Evolutionary conservation across 2,329 filamentous ascomycete species (phyloP).

Genomic region (Thielaviopsis musarum): DNA sequence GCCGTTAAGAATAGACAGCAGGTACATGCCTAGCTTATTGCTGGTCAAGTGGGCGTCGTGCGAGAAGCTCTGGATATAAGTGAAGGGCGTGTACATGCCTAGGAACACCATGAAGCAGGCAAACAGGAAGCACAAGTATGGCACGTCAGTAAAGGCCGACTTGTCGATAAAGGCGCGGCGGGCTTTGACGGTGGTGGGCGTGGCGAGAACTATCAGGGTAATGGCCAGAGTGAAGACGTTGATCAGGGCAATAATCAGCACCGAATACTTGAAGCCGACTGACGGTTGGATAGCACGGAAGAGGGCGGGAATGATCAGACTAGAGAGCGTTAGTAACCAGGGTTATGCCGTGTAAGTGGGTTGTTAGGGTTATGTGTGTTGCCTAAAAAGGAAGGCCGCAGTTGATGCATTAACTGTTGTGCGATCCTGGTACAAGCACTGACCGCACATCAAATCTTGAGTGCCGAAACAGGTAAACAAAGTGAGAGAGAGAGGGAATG

Average conservation of each 20-base stretch:
- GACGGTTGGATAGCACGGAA: conserved; percentile 18
- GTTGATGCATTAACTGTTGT: neutral
- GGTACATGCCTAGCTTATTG: conserved; percentile 24
- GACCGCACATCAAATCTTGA: too few relatives aligned
- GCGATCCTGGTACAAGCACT: neutral
- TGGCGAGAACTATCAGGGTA: conserved; percentile 17
- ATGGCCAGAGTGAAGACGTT: conserved; percentile 19
- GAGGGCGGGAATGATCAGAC: conserved; percentile 23
- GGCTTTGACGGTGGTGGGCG: conserved; percentile 13
- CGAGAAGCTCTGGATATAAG: conserved; percentile 29
- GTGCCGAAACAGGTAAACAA: neutral
- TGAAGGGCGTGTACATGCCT: conserved; percentile 24
- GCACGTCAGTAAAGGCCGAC: conserved; percentile 17
- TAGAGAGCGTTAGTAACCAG: neutral
- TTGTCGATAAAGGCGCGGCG: conserved; percentile 18
- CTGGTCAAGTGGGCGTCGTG: conserved; percentile 19
- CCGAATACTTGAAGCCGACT: conserved; percentile 22
- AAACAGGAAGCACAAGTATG: conserved; percentile 19
- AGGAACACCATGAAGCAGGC: conserved; percentile 21
- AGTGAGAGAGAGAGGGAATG: neutral
- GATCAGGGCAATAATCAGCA: conserved; percentile 21
- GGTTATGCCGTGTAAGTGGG: neutral
- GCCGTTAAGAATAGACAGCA: conserved; percentile 34
- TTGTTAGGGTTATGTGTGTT: neutral
- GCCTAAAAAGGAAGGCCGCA: neutral